Evolutionary conservation across 2,329 filamentous ascomycete species (phyloP), one percentile per base, ranked within the genome.

Genomic region (Bipolaris zeicola): DNA sequence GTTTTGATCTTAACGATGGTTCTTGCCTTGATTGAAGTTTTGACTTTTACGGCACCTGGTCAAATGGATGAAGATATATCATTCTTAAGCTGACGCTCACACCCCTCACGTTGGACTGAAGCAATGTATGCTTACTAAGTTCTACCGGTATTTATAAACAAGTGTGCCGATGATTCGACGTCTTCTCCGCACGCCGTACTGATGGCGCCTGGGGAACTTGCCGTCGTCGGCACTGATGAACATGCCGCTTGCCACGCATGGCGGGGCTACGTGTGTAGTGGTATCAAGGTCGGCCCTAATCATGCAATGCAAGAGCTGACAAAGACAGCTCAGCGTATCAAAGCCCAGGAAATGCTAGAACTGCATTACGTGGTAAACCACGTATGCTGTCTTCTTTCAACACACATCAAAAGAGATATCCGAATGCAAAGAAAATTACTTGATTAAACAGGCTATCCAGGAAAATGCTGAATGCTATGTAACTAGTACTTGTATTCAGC

Each of bases 401-500:
- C 13, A n/a, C 16, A n/a, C 14, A 4, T 2, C 14, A 14, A 3
- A 2, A 4, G 3, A 26, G 31, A 26, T 1, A n/a, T 18, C 5
- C 18, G 5, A 16, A 4, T 26, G 13, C 14, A 28, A n/a, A 1
- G 2, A 24, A 28, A 6, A n/a, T 24, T 38, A 38, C 16, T 37
- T 37, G n/a, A n/a, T 37, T 16, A 3, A 37, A 31, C 28, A 31
- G 28, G 10, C 3, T 31, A 31, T 31, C 28, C 10, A 31, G 10
- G 10, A 31, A 31, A 4, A 31, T 5, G 11, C 10, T 11, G 28
- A 31, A 31, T 3, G 28, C 10, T 31, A 31, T 31, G 28, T 31
- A 13, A 11, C 10, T 31, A 31, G 10, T 57, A 49, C 14, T 18
- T 46, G 20, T 62, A 5, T 26, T 52, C 58, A 2, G 11, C 3